These are phyloP conservation scores for Quercus berberidifolia DNA, from an alignment of 306 rosid species.

Conservation along the genomic window DNA sequence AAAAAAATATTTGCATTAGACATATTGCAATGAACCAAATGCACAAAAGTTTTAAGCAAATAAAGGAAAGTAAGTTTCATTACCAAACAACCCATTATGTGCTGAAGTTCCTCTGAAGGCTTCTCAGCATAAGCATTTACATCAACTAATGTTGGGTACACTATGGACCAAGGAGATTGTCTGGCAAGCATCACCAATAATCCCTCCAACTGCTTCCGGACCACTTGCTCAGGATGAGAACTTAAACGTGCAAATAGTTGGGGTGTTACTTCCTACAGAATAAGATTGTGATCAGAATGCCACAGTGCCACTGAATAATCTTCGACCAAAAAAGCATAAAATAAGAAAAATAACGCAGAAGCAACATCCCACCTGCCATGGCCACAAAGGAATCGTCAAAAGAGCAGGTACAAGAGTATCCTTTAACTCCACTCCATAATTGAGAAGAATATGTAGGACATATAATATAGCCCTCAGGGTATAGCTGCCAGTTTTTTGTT, in stretches of 20 bases:
- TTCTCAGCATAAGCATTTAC: conserved; percentile 80
- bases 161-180: conserved; percentile 87
- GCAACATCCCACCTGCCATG: conserved; percentile 84
- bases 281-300: conserved; percentile 19
- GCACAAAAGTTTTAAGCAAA: neutral
- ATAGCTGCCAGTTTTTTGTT: conserved; percentile 75
- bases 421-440: conserved; percentile 85
- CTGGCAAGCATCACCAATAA: conserved; percentile 87
- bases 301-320: conserved; percentile 7
- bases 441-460: conserved; percentile 84
- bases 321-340: conserved; percentile 12
- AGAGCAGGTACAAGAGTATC: conserved; percentile 73
- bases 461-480: conserved; percentile 82
- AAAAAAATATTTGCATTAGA: neutral
- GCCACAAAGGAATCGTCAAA: conserved; percentile 69
- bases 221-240: conserved; percentile 83
- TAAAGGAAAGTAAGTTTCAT: conserved; percentile 29
- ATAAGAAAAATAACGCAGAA: conserved; percentile 16
- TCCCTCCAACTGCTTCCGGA: conserved; percentile 87
- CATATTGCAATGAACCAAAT: neutral
- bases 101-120: conserved; percentile 91
- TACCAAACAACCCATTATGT: conserved; percentile 86
- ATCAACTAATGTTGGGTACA: conserved; percentile 89
- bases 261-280: conserved; percentile 83
- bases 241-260: conserved; percentile 88